These are phyloP conservation scores for Calonectria pauciramosa DNA, from an alignment of 2,329 filamentous ascomycete species.

Conservation along the genomic window DNA sequence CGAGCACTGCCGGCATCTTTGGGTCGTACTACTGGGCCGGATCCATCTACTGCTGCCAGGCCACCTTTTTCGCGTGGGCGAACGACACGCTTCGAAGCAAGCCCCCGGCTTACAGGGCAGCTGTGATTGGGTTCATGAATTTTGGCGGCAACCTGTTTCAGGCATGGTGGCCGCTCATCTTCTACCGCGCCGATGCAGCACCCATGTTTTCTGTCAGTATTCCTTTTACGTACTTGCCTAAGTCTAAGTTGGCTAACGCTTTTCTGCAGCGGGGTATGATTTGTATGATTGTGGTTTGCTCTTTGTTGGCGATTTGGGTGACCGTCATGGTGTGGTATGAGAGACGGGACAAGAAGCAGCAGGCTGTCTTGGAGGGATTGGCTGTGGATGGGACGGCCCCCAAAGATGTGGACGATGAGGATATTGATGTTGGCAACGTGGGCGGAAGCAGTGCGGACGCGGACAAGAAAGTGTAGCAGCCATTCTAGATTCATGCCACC, in stretches of 20 bases:
- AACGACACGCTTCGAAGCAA: slow-evolving; percentile 64
- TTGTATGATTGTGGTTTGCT: slow-evolving; percentile 28
- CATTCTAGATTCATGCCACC: neutral
- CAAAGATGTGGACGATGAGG: slow-evolving; percentile 16
- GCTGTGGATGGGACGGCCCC: neutral
- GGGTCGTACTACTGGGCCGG: slow-evolving; percentile 30
- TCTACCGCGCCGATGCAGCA: slow-evolving; percentile 44
- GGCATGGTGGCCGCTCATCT: slow-evolving; percentile 49
- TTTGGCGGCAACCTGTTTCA: slow-evolving; percentile 28
- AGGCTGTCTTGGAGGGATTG: slow-evolving; percentile 13
- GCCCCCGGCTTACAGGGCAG: slow-evolving; percentile 46
- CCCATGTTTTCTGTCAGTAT: slow-evolving; percentile 27
- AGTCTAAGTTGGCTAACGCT: slow-evolving; percentile 10
- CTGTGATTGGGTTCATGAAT: slow-evolving; percentile 47
- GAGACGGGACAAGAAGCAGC: slow-evolving; percentile 20
- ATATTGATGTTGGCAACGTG: slow-evolving; percentile 2
- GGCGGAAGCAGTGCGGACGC: neutral
- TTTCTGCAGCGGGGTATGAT: slow-evolving; percentile 20
- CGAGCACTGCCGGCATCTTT: slow-evolving; percentile 61
- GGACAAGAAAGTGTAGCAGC: slow-evolving; percentile 20
- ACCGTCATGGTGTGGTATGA: slow-evolving; percentile 26
- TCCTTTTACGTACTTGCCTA: neutral
- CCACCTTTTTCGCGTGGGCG: slow-evolving; percentile 63
- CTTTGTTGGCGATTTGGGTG: slow-evolving; percentile 24
- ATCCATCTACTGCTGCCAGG: slow-evolving; percentile 29